phyloP scores from a whole-genome alignment of 208 protist species.

The Borovskyia barvae region DNA sequence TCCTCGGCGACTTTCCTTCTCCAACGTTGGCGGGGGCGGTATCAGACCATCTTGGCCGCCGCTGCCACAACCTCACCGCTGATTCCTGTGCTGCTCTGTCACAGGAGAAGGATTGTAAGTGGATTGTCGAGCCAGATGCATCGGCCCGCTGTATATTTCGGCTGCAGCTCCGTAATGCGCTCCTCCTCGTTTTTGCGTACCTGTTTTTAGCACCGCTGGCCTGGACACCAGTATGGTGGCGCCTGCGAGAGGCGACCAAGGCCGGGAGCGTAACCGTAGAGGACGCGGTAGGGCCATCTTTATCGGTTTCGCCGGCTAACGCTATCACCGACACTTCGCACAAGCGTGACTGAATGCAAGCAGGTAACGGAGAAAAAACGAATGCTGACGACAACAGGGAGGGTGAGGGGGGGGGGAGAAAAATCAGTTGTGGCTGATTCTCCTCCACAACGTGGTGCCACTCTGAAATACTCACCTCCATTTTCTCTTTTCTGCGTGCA shows the following conservation, averaged over 20 bases:
- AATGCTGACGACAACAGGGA: too few species aligned
- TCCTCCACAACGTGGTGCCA: too few species aligned
- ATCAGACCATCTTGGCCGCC: conserved; percentile 53
- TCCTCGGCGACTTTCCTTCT: conserved; percentile 88
- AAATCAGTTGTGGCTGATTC: too few species aligned
- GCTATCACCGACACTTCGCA: too few species aligned
- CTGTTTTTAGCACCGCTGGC: conserved; percentile 44
- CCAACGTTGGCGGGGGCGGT: conserved; percentile 70
- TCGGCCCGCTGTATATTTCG: conserved; percentile 42
- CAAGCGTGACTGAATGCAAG: too few species aligned
- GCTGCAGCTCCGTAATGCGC: conserved; percentile 64
- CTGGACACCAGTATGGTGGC: conserved; percentile 51
- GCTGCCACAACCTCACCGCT: conserved; percentile 23
- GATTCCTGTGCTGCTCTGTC: neutral
- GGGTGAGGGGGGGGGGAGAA: too few species aligned
- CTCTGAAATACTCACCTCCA: too few species aligned
- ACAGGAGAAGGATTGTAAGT: conserved; percentile 32
- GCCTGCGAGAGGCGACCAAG: conserved; percentile 10
- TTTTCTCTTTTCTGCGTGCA: too few species aligned
- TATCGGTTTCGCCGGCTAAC: too few species aligned
- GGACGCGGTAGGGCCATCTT: neutral
- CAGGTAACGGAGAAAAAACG: too few species aligned
- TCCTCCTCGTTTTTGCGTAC: conserved; percentile 65
- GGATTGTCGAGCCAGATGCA: conserved; percentile 24
- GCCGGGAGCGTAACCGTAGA: neutral